These are phyloP conservation scores for Alternaria sp. DNA, from an alignment of 2,329 filamentous ascomycete species.

Conservation along the genomic window DNA sequence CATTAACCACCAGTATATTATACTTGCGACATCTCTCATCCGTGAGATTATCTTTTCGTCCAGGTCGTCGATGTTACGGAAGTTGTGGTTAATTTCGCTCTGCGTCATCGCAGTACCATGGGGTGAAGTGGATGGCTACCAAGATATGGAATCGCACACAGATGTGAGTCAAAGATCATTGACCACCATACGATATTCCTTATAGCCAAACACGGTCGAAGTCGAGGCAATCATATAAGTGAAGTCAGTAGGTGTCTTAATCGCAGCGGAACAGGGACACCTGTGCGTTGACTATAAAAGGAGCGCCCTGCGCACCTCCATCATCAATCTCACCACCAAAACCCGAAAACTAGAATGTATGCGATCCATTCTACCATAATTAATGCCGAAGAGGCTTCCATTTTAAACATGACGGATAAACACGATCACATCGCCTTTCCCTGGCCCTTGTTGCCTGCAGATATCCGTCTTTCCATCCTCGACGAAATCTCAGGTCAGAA, in stretches of 20 bases:
- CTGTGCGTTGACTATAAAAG: not conserved
- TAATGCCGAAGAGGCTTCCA: not conserved
- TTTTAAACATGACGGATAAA: not conserved
- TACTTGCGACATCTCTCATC: not conserved
- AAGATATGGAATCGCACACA: not conserved
- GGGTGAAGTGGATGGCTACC: not conserved
- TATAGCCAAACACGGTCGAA: not conserved
- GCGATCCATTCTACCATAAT: not conserved
- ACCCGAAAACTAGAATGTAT: not conserved
- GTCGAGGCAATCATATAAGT: not conserved
- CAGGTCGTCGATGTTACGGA: not conserved
- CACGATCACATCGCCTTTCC: slow-evolving; percentile 17
- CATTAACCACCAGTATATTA: not conserved
- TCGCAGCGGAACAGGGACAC: not conserved
- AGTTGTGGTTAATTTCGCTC: not conserved
- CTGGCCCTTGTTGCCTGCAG: slow-evolving; percentile 23
- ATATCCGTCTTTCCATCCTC: slow-evolving; percentile 24
- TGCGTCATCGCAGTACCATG: not conserved
- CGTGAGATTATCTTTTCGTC: not conserved
- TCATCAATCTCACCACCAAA: not conserved
- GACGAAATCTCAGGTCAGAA: slow-evolving; percentile 24
- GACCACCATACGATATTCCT: not conserved
- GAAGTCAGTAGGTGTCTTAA: not conserved
- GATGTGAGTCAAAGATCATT: not conserved
- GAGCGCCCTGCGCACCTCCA: not conserved